Percentiles rank a stretch among this genome's conserved stretches.
Evolutionary conservation across 805 yeast genomes (phyloP).

Genomic region (Spathaspora sp.): DNA sequence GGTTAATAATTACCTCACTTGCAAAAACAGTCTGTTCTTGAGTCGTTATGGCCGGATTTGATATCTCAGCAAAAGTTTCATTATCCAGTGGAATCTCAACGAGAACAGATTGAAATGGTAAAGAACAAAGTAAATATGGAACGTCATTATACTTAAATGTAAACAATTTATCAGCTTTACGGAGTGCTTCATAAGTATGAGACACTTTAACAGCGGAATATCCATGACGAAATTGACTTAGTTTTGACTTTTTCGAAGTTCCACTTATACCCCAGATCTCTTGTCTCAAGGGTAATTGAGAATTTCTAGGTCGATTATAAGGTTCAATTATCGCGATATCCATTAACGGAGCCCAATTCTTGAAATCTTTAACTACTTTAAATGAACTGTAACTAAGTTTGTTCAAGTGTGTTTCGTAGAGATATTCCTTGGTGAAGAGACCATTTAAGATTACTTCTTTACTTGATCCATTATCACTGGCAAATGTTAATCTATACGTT

Average conservation of each 20-base stretch:
- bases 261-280: constrained; percentile 45
- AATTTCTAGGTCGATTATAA: constrained; percentile 14
- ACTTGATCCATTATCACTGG: constrained; percentile 39
- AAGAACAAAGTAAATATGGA: constrained; percentile 29
- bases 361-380: constrained; percentile 24
- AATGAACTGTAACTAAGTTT: constrained; percentile 20
- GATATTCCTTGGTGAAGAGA: constrained; percentile 14
- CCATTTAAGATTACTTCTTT: constrained; percentile 29
- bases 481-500: constrained; percentile 28
- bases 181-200: constrained; percentile 23
- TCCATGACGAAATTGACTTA: constrained; percentile 32
- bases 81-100: constrained; percentile 24
- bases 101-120: constrained; percentile 35
- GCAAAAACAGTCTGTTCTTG: constrained; percentile 15
- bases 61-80: constrained; percentile 23
- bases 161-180: constrained; percentile 24
- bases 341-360: constrained; percentile 47
- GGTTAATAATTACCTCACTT: constrained; percentile 7
- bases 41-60: constrained; percentile 11
- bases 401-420: background rate
- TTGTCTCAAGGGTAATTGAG: constrained; percentile 17
- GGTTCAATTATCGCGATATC: constrained; percentile 35
- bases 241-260: constrained; percentile 26
- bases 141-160: constrained; percentile 14
- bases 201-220: constrained; percentile 22